phyloP scores from a whole-genome alignment of 768 basidiomycete genomes.

The Lentinula guzmanii region DNA sequence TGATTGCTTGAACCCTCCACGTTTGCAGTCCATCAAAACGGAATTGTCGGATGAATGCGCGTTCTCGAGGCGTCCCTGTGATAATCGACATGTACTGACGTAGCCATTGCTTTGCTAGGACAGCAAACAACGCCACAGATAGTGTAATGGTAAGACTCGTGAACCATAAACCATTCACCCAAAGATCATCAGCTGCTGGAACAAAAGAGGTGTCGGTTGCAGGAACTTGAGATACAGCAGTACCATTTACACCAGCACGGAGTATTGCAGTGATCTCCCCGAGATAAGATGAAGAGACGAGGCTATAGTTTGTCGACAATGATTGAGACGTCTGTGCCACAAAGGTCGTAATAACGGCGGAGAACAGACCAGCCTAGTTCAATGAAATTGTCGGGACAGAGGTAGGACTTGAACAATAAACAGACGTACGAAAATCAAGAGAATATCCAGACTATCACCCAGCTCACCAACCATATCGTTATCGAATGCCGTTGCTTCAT shows the following conservation, averaged over 20 bases:
- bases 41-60: conserved; percentile 29
- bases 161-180: conserved; percentile 26
- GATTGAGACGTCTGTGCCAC: conserved; percentile 29
- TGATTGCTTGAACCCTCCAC: conserved; percentile 31
- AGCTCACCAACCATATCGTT: conserved; percentile 24
- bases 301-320: conserved; percentile 20
- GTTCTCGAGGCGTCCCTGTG: conserved; percentile 16
- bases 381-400: neutral
- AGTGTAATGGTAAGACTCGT: conserved; percentile 37
- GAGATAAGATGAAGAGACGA: conserved; percentile 20
- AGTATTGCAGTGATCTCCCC: conserved; percentile 25
- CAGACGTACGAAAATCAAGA: conserved; percentile 29
- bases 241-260: conserved; percentile 3
- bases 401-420: neutral
- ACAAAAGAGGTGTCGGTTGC: conserved; percentile 20
- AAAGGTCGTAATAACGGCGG: conserved; percentile 31
- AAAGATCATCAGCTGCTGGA: conserved; percentile 27
- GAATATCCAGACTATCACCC: conserved; percentile 34
- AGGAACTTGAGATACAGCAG: conserved; percentile 13
- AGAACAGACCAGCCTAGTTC: conserved; percentile 38
- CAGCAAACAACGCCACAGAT: conserved; percentile 33
- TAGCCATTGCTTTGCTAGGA: conserved; percentile 44
- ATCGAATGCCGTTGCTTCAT: conserved; percentile 26
- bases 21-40: conserved; percentile 31
- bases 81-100: conserved; percentile 30